phyloP scores from a whole-genome alignment of 1,284 basidiomycete species.

The Neolentinus lepideus region DNA sequence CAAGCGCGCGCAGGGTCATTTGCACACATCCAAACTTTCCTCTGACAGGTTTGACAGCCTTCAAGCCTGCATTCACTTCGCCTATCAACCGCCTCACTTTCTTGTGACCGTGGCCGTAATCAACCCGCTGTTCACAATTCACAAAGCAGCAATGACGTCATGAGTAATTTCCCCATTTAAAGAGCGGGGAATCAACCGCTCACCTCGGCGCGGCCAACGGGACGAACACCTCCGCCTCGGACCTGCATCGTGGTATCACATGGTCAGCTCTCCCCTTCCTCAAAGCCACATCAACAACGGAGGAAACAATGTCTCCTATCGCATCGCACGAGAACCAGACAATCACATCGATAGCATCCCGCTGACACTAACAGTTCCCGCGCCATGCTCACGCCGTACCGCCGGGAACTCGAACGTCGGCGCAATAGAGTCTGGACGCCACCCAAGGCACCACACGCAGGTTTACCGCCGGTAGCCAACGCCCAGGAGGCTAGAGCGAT shows the following conservation, averaged over 20 bases:
- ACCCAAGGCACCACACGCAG: background rate
- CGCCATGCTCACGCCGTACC: background rate
- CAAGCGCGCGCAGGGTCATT: too few relatives aligned
- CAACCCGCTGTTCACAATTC: conserved; percentile 13
- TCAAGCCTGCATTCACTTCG: too few relatives aligned
- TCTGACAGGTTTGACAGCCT: too few relatives aligned
- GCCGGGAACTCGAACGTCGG: background rate
- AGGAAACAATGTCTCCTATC: background rate
- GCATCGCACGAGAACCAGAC: background rate
- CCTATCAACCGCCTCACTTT: conserved; percentile 11
- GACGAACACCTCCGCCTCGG: conserved; percentile 76
- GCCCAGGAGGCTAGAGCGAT: background rate
- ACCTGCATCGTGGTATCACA: conserved; percentile 29
- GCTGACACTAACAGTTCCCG: background rate
- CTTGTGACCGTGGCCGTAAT: conserved; percentile 20
- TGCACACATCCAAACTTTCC: too few relatives aligned
- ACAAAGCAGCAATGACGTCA: conserved; percentile 16
- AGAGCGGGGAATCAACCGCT: conserved; percentile 13
- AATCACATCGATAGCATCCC: background rate
- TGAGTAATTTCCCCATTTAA: conserved; percentile 10
- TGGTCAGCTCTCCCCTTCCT: background rate
- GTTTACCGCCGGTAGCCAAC: background rate
- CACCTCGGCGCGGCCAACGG: conserved; percentile 77
- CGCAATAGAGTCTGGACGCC: background rate
- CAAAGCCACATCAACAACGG: background rate